Evolutionary conservation across 2,329 filamentous ascomycete genomes (phyloP).

Genomic region (Diaporthe amygdali): DNA sequence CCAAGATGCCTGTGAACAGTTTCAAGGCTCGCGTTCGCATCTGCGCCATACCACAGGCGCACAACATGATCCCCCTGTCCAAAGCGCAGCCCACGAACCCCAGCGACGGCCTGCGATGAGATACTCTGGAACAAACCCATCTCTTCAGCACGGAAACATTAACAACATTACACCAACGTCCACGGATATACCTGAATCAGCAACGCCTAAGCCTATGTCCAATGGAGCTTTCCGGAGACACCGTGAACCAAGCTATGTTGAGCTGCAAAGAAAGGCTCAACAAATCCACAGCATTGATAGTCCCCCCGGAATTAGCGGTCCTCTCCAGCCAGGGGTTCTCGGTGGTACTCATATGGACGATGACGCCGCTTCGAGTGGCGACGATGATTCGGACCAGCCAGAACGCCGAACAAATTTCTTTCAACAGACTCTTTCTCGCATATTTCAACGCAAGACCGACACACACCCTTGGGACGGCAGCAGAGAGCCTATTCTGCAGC

Average conservation of each 20-base stretch:
- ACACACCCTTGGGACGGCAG: no score
- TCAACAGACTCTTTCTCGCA: not conserved
- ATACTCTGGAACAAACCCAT: not conserved
- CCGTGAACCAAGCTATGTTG: not conserved
- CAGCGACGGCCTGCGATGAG: not conserved
- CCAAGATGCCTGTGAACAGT: not conserved
- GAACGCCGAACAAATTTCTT: no score
- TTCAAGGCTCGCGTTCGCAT: not conserved
- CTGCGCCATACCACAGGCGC: not conserved
- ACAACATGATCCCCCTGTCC: not conserved
- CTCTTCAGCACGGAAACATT: not conserved
- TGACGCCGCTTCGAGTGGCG: not conserved
- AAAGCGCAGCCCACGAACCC: not conserved
- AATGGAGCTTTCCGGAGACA: accelerated
- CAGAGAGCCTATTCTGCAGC: not conserved
- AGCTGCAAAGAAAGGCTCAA: not conserved
- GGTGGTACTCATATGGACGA: not conserved
- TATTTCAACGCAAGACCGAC: not conserved
- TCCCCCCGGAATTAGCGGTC: not conserved
- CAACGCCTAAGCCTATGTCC: not conserved
- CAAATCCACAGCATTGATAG: not conserved
- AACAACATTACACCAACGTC: not conserved
- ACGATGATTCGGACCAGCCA: no score
- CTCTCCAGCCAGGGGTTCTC: not conserved
- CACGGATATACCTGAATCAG: not conserved